Percentiles rank a stretch among this genome's conserved stretches.
Evolutionary conservation across 768 basidiomycete species (phyloP).

Genomic region (Suillus placidus): DNA sequence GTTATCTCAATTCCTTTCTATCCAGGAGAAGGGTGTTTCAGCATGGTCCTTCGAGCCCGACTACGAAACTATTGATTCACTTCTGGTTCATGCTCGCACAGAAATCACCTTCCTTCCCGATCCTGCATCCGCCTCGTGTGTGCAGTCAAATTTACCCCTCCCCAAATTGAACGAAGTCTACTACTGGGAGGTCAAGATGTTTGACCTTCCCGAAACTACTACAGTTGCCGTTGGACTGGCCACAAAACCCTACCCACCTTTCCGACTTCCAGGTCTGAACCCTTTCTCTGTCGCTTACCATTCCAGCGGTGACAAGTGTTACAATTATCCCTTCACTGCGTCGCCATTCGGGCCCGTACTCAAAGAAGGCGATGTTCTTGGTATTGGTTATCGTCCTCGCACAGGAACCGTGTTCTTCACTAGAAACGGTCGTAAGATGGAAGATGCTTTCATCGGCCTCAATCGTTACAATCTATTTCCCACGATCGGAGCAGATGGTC

Average conservation of each 20-base stretch:
- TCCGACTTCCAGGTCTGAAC: conserved; percentile 86
- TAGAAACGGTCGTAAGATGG: conserved; percentile 94
- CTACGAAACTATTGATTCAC: conserved; percentile 90
- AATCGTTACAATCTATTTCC: conserved; percentile 95
- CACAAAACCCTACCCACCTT: conserved; percentile 95
- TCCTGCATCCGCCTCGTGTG: conserved; percentile 90
- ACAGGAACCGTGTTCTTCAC: conserved; percentile 99
- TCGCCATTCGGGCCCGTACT: conserved; percentile 80
- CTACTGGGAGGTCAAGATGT: conserved; percentile 99
- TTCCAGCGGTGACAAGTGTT: conserved; percentile 94
- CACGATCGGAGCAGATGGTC: conserved; percentile 93
- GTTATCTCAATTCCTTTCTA: conserved; percentile 96
- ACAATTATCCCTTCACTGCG: conserved; percentile 94
- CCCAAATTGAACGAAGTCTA: conserved; percentile 99
- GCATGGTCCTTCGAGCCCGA: conserved; percentile 99
- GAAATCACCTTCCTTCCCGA: conserved; percentile 99
- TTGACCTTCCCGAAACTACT: conserved; percentile 87
- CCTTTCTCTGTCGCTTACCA: conserved; percentile 93
- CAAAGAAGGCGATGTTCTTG: conserved; percentile 94
- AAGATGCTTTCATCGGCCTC: conserved; percentile 92
- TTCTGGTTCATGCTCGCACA: conserved; percentile 93
- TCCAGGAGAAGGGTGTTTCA: conserved; percentile 99
- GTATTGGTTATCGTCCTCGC: conserved; percentile 93
- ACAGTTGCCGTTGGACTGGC: conserved; percentile 92
- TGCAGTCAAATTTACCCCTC: conserved; percentile 94